Conservation (phyloP, 768 basidiomycete species). For the Crucibulum laeve region DNA sequence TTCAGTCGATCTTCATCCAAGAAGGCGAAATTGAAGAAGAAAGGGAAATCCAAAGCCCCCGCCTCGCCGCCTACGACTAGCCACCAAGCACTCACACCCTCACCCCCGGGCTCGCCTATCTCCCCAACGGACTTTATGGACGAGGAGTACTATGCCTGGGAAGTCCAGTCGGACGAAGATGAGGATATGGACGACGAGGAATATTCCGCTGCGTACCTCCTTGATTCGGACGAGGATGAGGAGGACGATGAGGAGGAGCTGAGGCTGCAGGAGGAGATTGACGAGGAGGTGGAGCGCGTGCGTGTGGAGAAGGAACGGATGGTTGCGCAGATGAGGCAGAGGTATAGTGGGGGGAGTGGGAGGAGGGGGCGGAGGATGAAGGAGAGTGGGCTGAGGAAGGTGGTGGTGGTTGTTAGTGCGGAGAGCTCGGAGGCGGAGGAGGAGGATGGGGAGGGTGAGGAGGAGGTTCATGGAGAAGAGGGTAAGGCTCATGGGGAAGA, state of each 20-base stretch:
- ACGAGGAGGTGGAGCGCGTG: slow-evolving; percentile 1
- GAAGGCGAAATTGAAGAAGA: no score
- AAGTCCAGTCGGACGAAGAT: slow-evolving; percentile 13
- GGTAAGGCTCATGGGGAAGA: slow-evolving; percentile 2
- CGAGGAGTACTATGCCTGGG: slow-evolving; percentile 17
- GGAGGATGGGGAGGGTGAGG: slow-evolving; percentile 10
- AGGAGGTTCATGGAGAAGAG: slow-evolving; percentile 2
- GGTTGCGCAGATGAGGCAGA: not conserved
- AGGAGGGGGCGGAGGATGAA: not conserved
- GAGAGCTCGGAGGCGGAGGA: slow-evolving; percentile 11
- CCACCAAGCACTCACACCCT: no score
- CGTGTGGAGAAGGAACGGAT: not conserved
- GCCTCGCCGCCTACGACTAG: no score
- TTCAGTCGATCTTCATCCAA: no score
- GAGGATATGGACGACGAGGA: slow-evolving; percentile 12
- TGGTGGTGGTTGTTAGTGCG: not conserved
- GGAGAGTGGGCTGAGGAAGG: not conserved
- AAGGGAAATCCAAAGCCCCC: no score
- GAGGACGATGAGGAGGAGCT: slow-evolving; percentile 12
- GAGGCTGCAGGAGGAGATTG: slow-evolving; percentile 8
- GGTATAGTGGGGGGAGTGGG: not conserved
- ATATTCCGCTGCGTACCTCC: no score
- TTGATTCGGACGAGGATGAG: slow-evolving; percentile 11
- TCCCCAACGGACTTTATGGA: slow-evolving; percentile 14
- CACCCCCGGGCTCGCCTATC: no score